These are phyloP conservation scores for Colletotrichum sp. DNA, from an alignment of 2,329 filamentous ascomycete species.

Conservation along the genomic window DNA sequence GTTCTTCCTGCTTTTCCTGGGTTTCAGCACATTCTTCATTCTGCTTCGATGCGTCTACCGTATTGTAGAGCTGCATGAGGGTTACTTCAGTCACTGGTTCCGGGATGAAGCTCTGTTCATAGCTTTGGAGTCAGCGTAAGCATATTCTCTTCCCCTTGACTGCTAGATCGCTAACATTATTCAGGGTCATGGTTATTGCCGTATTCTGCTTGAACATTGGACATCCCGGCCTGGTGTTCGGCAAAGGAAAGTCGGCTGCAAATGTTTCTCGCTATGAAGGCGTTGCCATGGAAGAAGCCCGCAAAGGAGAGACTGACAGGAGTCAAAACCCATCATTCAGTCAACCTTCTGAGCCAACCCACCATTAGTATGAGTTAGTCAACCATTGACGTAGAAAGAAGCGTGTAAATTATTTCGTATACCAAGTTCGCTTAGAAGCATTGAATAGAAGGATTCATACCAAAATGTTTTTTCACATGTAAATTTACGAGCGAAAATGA, in stretches of 20 bases:
- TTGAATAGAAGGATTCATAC: neutral
- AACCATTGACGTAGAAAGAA: rapidly evolving
- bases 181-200: conserved; percentile 7
- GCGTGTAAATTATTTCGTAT: rapidly evolving
- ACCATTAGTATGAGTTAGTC: rapidly evolving
- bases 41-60: conserved; percentile 63
- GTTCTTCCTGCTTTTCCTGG: conserved; percentile 54
- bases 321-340: neutral
- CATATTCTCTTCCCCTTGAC: neutral
- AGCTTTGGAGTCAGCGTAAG: conserved; percentile 42
- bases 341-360: neutral
- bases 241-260: no score
- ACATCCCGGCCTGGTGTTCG: conserved; percentile 12
- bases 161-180: neutral
- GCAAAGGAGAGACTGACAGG: neutral
- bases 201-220: neutral
- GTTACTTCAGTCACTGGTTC: conserved; percentile 57
- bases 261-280: neutral
- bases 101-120: conserved; percentile 48
- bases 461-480: neutral
- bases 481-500: neutral
- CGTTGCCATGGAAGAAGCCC: neutral
- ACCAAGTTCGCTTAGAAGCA: rapidly evolving
- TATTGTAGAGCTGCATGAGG: conserved; percentile 61
- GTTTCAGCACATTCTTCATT: conserved; percentile 58